Evolutionary conservation across 179 eudicot species (phyloP), one percentile per base, ranked within the genome.

Genomic region (Nepenthes alata): DNA sequence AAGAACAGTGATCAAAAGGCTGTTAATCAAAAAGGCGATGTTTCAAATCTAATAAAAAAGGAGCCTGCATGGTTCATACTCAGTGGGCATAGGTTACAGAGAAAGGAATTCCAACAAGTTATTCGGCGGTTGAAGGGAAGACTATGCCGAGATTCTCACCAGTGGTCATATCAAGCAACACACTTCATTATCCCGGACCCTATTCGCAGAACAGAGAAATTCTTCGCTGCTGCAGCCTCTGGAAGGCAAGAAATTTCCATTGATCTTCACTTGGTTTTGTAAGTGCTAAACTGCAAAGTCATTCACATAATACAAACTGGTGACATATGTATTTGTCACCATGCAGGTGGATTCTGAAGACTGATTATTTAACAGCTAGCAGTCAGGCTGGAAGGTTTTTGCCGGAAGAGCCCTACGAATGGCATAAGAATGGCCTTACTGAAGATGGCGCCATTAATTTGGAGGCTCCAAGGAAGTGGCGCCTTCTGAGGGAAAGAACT

Each of bases 381-480:
- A 80, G 64, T 66, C 80, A 85, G 61, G 96, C 90, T 15, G 96
- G 93, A 48, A 81, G 69, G 50, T 85, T 89, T 3, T 75, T 93
- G 75, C 69, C 81, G 2, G 98, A 93, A 83, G 88, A 89, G 75
- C 83, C 98, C 41, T 89, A 83, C 69, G 98, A 93, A 70, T 93
- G 98, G 98, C 84, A 89, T 66, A 83, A 83, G 72, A 86, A 69
- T 54, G 77, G 90, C 70, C 74, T 87, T 59, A 93, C 75, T 70
- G 96, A 86, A 76, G 96, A 93, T 74, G 93, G 89, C 47, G 79
- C 89, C 41, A 93, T 93, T 38, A 86, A 78, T 74, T 74, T 89
- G 10, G 93, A 84, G 72, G 95, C 96, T 67, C 98, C 98, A 55
- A 85, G 98, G 67, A 93, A 86, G 70, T 93, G 98, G 98, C 95